Conservation (phyloP, 2,329 filamentous ascomycete species). For the Phialophora tarda region DNA sequence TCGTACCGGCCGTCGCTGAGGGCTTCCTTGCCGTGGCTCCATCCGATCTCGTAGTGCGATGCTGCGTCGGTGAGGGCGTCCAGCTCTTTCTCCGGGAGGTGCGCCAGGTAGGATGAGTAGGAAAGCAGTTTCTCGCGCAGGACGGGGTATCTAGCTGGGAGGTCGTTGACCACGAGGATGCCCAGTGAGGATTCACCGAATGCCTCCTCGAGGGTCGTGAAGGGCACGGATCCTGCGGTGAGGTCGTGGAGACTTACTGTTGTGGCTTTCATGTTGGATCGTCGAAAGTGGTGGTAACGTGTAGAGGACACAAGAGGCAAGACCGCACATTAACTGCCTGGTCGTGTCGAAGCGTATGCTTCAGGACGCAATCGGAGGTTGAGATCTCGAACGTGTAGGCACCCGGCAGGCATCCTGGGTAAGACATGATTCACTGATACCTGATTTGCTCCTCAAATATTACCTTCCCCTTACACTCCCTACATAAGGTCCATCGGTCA, state of each 20-base stretch:
- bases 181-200: slow-evolving; percentile 90
- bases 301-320: background rate
- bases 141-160: slow-evolving; percentile 72
- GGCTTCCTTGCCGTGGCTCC: slow-evolving; percentile 68
- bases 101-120: slow-evolving; percentile 86
- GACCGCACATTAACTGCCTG: background rate
- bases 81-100: slow-evolving; percentile 74
- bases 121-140: slow-evolving; percentile 77
- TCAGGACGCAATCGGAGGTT: background rate
- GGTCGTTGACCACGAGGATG: slow-evolving; percentile 87
- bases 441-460: background rate
- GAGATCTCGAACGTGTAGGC: background rate
- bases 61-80: slow-evolving; percentile 52
- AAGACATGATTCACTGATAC: background rate
- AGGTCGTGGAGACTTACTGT: slow-evolving; percentile 34
- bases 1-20: slow-evolving; percentile 66
- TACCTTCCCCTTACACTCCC: background rate
- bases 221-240: slow-evolving; percentile 44
- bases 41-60: slow-evolving; percentile 66
- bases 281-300: too few relatives aligned
- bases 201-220: slow-evolving; percentile 61
- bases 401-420: background rate
- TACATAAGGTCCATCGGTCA: too few relatives aligned
- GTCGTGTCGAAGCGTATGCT: background rate
- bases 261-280: slow-evolving; percentile 16